Base-by-base conservation (phyloP, 148 eudicot genomes). In the Fagopyrum homotropicum region DNA sequence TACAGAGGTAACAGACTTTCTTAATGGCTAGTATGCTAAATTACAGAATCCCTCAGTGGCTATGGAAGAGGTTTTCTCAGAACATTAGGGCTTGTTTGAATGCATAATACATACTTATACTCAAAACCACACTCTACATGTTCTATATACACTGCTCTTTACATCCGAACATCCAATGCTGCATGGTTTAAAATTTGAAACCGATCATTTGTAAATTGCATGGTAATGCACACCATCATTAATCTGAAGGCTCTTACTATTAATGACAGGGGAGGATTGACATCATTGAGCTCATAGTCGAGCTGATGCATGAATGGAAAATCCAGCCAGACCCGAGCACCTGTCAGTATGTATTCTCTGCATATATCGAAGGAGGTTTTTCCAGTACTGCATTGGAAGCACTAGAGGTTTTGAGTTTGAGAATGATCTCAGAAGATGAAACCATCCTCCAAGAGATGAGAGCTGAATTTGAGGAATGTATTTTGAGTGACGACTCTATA, bases 301-400 rank as follows among this genome's bases (percentile, higher is more conserved):
- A 87, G 76, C 77, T 56, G 76, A 94, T 94, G 96, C 92, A 83
- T 71, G 79, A 72, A 75, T 69, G 80, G 76, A 83, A 80, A 73
- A 72, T 94, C 83, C 86, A 79, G 80, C 97, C 97, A 4, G 96
- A 90, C 80, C 79, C 92, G 2, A 73, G 86, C 46, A 94, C 97
- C 49, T 91, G 97, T 75, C 51, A 74, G 15, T 81, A 69, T 56
- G 96, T 94, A 17, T 90, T 90, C 78, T 54, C 81, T 64, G 88
- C 93, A 55, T 94, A 92, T 76, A 86, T 77, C 56, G 79, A 84
- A 22, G 64, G 52, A 10, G 86, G 80, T 44, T 84, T 76, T 78
- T 75, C 77, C 43, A 84, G 73, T 80, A 94, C 96, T 35, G 95
- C 96, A 19, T 15, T 87, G 64, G 98, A 94, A 86, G 95, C 98